Evolutionary conservation across 169 alveolate species (phyloP).

Genomic region (Plasmodium yoelii): DNA sequence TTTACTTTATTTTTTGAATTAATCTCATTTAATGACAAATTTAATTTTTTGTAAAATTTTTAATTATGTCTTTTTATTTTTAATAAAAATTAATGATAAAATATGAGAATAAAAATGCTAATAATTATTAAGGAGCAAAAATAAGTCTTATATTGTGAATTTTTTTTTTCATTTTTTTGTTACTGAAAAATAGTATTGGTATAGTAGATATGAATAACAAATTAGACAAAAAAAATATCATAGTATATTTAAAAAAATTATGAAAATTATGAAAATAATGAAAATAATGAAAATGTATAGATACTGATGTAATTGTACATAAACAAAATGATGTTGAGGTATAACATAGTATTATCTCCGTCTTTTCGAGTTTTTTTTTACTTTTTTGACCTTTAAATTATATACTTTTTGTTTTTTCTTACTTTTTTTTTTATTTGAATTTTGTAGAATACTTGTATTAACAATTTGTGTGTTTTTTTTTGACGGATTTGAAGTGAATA

Average conservation of each 20-base stretch:
- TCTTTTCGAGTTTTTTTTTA: slow-evolving; percentile 11
- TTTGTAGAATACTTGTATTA: not conserved
- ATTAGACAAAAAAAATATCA: no score
- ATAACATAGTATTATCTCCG: not conserved
- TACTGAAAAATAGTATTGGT: no score
- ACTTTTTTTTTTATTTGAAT: slow-evolving; percentile 13
- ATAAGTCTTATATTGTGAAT: not conserved
- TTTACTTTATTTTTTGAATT: slow-evolving; percentile 27
- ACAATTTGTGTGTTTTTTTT: slow-evolving; percentile 10
- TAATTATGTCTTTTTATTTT: slow-evolving; percentile 16
- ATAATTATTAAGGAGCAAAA: not conserved
- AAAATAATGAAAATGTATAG: not conserved
- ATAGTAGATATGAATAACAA: no score
- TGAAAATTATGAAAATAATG: not conserved
- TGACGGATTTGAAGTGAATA: slow-evolving; percentile 14
- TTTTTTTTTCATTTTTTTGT: not conserved
- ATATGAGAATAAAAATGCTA: not conserved
- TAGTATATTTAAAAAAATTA: no score
- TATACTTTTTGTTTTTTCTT: slow-evolving; percentile 35
- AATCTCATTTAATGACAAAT: slow-evolving; percentile 26
- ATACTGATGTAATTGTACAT: not conserved
- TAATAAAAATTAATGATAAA: not conserved
- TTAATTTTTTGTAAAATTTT: slow-evolving; percentile 36
- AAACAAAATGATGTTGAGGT: not conserved
- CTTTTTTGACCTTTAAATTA: slow-evolving; percentile 45